phyloP scores from a whole-genome alignment of 2,329 filamentous ascomycete species.

The Emydomyces testavorans region DNA sequence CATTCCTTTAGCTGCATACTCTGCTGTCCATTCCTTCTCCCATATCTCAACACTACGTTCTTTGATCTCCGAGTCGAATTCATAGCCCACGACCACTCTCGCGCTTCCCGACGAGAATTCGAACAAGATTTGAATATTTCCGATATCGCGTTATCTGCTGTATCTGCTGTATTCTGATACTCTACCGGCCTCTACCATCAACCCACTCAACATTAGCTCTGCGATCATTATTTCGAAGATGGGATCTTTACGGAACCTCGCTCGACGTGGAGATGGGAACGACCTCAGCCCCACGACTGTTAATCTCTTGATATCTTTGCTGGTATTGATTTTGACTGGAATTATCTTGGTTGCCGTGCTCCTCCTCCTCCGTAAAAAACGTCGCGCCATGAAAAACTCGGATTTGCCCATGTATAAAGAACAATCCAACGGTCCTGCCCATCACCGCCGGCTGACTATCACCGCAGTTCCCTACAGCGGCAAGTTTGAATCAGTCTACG shows the following conservation, averaged over 20 bases:
- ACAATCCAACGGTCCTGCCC: conserved; percentile 29
- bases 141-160: no score
- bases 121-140: no score
- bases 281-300: conserved; percentile 52
- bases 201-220: neutral
- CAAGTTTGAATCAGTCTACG: conserved; percentile 58
- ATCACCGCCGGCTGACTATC: conserved; percentile 50
- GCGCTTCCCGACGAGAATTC: neutral
- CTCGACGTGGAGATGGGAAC: conserved; percentile 40
- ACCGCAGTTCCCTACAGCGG: conserved; percentile 38
- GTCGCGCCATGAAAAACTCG: conserved; percentile 41
- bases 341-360: conserved; percentile 58
- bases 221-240: conserved; percentile 20
- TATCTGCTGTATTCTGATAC: no score
- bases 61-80: neutral
- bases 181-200: no score
- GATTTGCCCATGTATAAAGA: conserved; percentile 43
- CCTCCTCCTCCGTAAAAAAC: conserved; percentile 59
- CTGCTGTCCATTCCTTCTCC: conserved; percentile 40
- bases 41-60: conserved; percentile 3
- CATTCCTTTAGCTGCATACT: conserved; percentile 52
- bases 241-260: conserved; percentile 37
- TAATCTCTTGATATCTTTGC: conserved; percentile 65
- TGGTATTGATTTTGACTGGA: conserved; percentile 64
- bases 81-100: neutral